Evolutionary conservation across 2,329 filamentous ascomycete species (phyloP), one percentile per base, ranked within the genome.

Genomic region (Calycina herbarum): DNA sequence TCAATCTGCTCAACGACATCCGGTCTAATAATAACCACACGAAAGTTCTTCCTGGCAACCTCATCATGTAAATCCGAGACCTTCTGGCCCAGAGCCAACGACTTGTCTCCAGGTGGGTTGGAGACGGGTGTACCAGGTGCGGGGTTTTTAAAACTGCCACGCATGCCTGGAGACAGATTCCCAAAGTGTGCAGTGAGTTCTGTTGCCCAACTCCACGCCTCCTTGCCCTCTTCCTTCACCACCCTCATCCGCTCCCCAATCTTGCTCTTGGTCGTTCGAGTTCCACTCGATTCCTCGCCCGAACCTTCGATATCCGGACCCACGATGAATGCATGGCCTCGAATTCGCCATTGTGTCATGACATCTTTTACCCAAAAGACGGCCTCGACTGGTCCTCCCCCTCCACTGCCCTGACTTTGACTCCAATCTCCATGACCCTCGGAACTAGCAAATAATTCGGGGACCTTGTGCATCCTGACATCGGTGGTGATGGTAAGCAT

Each of bases 151-250:
- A 93, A 94, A 8, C 86, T 84, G 10, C 90, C 90, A 76, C 94
- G 85, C 88, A 97, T 93, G 0, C 82, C 80, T 6, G 94, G 94
- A 70, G 86, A 89, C 72, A 95, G 79, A 77, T 97, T 97, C 24
- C 93, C 94, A 84, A 97, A 98, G 76, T 95, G 92, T 59, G 86
- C 91, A 61, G 91, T 93, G 45, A 97, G 78, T 79, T 97, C 93
- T 68, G 82, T 89, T 58, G 80, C 80, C 89, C 93, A 97, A 71
- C 85, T 90, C 92, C 93, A 76, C 20, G 40, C 57, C 15, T 72
- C 70, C 63, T 72, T 72, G 13, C 74, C 74, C 6, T 75, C 72
- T 31, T 72, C 71, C 5, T 73, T 71, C 8, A 82, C 79, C 61
- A 82, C 76, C 67, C 88, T 81, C 90, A 94, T 93, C 70, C 89